Base-by-base conservation (phyloP, 768 basidiomycete genomes). In the Boletus barrowsii region DNA sequence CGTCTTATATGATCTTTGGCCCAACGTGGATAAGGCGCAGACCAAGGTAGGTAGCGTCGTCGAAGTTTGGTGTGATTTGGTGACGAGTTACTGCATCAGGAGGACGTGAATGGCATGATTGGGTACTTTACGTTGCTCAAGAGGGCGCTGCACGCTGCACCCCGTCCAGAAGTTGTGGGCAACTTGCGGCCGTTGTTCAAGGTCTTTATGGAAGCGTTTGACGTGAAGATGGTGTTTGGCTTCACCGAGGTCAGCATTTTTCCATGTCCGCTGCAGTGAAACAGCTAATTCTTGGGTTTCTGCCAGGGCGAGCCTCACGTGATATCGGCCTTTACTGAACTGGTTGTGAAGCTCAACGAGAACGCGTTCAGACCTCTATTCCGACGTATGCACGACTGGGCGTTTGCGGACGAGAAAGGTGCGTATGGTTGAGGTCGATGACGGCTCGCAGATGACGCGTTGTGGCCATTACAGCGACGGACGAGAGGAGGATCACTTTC, bases 311-410 rank as follows among this genome's bases (percentile, higher is more conserved):
- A 85, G 68, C 60, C 67, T 8, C 67, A 70, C 41, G 73, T 83
- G 10, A 82, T 90, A 53, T 68, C 79, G 2, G 87, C 94, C 0
- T 98, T 97, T 79, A 78, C 87, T 11, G 91, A 96, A 68, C 75
- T 98, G 10, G 90, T 94, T 11, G 83, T 92, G 50, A 98, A 98
- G 71, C 76, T 99, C 49, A 97, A 95, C 64, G 97, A 98, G 62
- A 83, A 83, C 0, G 80, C 87, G 0, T 98, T 99, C 83, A 82
- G 84, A 57, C 94, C 96, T 1, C 74, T 98, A 15, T 96, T 98
- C 81, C 84, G 93, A 51, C 85, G 86, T 50, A 70, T 95, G 53
- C 93, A 91, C 63, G 97, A 99, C 67, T 99, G 97, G 97, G 93
- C 93, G 0, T 94, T 94, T 62, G 80, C 78, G 1, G 75, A 76